phyloP scores from a whole-genome alignment of 2,329 filamentous ascomycete genomes.

The Xylaria sp. region DNA sequence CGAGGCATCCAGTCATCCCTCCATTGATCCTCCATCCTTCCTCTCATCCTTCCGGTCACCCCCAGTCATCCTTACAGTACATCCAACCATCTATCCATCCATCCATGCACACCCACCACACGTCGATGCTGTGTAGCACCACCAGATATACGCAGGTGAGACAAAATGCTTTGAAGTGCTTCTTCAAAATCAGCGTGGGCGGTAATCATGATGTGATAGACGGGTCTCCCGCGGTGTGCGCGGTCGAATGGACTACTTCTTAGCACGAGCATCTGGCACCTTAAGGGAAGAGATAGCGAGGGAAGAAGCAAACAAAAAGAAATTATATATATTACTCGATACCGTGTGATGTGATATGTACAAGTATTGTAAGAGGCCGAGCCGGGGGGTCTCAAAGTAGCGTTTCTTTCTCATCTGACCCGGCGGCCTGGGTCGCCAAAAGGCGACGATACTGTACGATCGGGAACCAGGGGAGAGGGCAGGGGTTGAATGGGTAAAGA shows the following conservation, averaged over 20 bases:
- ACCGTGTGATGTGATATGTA: background rate
- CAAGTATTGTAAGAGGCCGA: background rate
- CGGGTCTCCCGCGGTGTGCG: background rate
- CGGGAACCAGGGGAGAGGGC: background rate
- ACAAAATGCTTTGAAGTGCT: background rate
- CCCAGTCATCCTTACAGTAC: too few species aligned
- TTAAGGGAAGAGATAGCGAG: background rate
- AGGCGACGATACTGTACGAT: background rate
- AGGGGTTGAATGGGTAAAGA: slow-evolving; percentile 1
- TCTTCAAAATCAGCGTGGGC: background rate
- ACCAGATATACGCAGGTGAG: background rate
- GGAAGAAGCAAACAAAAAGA: background rate
- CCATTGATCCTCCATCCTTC: background rate
- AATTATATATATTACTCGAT: background rate
- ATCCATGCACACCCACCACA: background rate
- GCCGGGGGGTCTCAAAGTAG: background rate
- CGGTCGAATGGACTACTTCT: background rate
- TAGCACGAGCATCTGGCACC: background rate
- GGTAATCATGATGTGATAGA: slow-evolving; percentile 3
- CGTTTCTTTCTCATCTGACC: slow-evolving; percentile 12
- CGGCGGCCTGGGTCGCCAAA: slow-evolving; percentile 19
- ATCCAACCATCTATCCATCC: background rate
- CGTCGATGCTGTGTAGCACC: background rate
- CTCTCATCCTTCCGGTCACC: background rate
- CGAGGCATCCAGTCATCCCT: slow-evolving; percentile 1